Evolutionary conservation across 2,329 filamentous ascomycete species (phyloP), one percentile per base, ranked within the genome.

Genomic region (Hirsutella thompsonii): DNA sequence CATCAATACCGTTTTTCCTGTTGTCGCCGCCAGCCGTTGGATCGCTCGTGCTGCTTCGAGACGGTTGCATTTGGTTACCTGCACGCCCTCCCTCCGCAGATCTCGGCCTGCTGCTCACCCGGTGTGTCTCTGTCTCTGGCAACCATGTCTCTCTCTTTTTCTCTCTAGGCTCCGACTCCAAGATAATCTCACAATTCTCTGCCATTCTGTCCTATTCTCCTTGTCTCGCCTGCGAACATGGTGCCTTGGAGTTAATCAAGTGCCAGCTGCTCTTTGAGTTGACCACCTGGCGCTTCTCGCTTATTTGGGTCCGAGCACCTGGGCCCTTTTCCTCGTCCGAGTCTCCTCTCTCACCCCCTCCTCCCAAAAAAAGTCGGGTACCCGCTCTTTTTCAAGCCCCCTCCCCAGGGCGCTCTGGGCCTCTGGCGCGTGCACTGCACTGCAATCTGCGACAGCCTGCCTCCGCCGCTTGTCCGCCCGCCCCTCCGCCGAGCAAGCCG

Each of bases 401-500:
- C 23, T 26, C 23, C 23, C 6, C 6, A 36, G 14, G 33, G 33
- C 16, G 23, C 23, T 26, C 23, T 26, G 18, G 29, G 13, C 9
- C 18, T 35, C 32, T 36, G 5, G 30, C 33, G 38, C 38, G 21
- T 36, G 19, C 32, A 8, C 32, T 9, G 14, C 16, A 16, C 32
- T 26, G 23, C 11, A 34, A 34, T 34, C 26, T 38, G 37, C 32
- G 20, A 38, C 40, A 38, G 21, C 9, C 20, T n/a, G 21, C 10
- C 38, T 16, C 32, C 38, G n/a, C 38, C 21, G 23, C 23, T 11
- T 11, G 23, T 26, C 23, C 11, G 23, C 23, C 30, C 20, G 16
- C 21, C 23, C 39, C 34, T 26, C 39, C 40, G 40, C 40, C 36
- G 29, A 37, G 35, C 28, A 11, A 30, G 20, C 21, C 21, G 37